These are phyloP conservation scores for Trichosanthes cucumerina DNA, from an alignment of 306 rosid species.

Conservation along the genomic window DNA sequence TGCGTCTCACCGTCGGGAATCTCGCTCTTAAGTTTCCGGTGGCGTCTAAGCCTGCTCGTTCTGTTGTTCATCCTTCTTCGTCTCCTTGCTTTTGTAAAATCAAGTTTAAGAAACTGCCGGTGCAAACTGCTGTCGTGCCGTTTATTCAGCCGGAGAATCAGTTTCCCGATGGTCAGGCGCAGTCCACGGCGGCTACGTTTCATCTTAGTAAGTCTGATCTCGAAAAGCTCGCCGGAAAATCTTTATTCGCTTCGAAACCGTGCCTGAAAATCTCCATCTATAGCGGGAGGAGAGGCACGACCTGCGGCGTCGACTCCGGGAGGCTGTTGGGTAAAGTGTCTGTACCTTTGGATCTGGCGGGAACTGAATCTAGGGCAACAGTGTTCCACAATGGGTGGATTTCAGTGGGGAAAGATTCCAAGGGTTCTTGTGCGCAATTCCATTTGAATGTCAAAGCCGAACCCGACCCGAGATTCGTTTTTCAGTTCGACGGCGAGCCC, in stretches of 20 bases:
- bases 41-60: conserved; percentile 61
- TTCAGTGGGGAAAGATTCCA: conserved; percentile 41
- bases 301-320: conserved; percentile 59
- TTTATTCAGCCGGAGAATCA: conserved; percentile 33
- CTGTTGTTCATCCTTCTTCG: conserved; percentile 64
- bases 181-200: conserved; percentile 43
- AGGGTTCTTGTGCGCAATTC: conserved; percentile 48
- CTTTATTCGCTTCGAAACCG: conserved; percentile 32
- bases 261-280: conserved; percentile 46
- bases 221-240: conserved; percentile 29
- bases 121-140: conserved; percentile 48
- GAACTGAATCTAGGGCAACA: conserved; percentile 26
- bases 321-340: conserved; percentile 37
- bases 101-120: conserved; percentile 45
- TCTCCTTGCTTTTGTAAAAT: conserved; percentile 70
- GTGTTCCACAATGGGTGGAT: conserved; percentile 61
- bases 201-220: conserved; percentile 53
- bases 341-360: conserved; percentile 42
- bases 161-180: conserved; percentile 32
- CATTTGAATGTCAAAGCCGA: conserved; percentile 58
- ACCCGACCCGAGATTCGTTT: conserved; percentile 65
- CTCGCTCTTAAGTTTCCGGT: conserved; percentile 68
- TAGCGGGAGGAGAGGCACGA: conserved; percentile 45
- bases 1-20: conserved; percentile 47
- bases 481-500: conserved; percentile 68